These are phyloP conservation scores for Lachnellula willkommii DNA, from an alignment of 2,329 filamentous ascomycete species.

Conservation along the genomic window DNA sequence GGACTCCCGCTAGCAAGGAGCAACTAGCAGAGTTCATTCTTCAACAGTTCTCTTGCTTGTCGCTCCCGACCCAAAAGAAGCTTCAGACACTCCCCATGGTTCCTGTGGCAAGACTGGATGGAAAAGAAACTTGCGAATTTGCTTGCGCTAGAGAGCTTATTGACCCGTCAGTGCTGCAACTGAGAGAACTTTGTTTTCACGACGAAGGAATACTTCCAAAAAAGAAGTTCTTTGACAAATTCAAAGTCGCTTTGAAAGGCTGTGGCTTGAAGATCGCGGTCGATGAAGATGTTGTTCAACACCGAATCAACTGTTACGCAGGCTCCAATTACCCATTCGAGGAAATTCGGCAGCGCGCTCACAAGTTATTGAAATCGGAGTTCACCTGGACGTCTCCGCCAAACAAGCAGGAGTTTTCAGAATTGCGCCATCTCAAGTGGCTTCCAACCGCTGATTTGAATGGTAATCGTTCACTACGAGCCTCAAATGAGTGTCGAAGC, in stretches of 20 bases:
- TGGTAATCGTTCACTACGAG: constrained; percentile 1
- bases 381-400: constrained; percentile 3
- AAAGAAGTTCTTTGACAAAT: constrained; percentile 13
- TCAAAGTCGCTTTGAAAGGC: constrained; percentile 12
- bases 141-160: constrained; percentile 16
- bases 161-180: constrained; percentile 10
- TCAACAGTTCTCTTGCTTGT: constrained; percentile 10
- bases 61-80: neutral
- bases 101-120: constrained; percentile 13
- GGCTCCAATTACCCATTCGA: constrained; percentile 1
- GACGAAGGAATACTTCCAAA: constrained; percentile 26
- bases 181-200: constrained; percentile 22
- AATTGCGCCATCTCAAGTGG: constrained; percentile 16
- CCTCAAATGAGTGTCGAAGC: constrained; percentile 18
- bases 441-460: constrained; percentile 11
- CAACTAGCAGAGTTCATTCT: constrained; percentile 17
- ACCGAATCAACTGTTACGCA: constrained; percentile 14
- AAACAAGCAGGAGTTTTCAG: neutral
- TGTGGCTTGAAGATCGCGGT: constrained; percentile 20
- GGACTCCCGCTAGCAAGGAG: constrained; percentile 13
- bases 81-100: constrained; percentile 21
- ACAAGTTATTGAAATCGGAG: constrained; percentile 6
- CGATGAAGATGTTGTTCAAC: constrained; percentile 16
- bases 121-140: constrained; percentile 14
- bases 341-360: constrained; percentile 5